Evolutionary conservation across 2,329 filamentous ascomycete genomes (phyloP), one percentile per base, ranked within the genome.

Genomic region (Xenoacremonium recifei): DNA sequence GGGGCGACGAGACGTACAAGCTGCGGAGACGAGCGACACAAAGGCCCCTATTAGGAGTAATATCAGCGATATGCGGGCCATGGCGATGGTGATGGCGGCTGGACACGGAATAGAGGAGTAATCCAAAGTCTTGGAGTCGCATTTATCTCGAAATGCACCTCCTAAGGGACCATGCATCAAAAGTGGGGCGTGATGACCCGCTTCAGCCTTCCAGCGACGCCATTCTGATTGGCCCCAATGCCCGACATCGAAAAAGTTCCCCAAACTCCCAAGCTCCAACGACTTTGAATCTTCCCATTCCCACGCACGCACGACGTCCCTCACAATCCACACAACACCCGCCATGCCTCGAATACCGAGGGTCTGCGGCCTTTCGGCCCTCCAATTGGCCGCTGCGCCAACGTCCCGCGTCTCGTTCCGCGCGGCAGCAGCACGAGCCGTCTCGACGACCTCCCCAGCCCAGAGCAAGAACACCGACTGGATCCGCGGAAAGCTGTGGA

Each of bases 331-430:
- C 23, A 42, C 23, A n/a, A 39, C 29, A 5, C 32, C 34, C 47
- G 61, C 48, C 51, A 73, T 75, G 69, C 59, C 69, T 44, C 67
- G 70, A 60, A 63, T 72, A 68, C 55, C 67, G 43, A 59, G 64
- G 49, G 51, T 64, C 48, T 57, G 61, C 55, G 59, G 62, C 27
- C 57, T 70, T 4, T 54, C 55, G 48, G 59, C 54, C 48, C 51
- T 66, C 40, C 58, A 51, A 42, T 47, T 58, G 42, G 48, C 58
- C 17, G 40, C 48, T 23, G 45, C 51, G 39, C 52, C 51, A 17
- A 40, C 59, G 23, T 45, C 54, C 36, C 54, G 63, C 41, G 34
- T 56, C 17, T 37, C 60, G 31, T 62, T 64, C 34, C 37, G 45
- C 47, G 53, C 39, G 51, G 56, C 45, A 49, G 53, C 39, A 51